Evolutionary conservation across 495 filamentous ascomycete species (phyloP).

Genomic region (Lophiotrema nucula): DNA sequence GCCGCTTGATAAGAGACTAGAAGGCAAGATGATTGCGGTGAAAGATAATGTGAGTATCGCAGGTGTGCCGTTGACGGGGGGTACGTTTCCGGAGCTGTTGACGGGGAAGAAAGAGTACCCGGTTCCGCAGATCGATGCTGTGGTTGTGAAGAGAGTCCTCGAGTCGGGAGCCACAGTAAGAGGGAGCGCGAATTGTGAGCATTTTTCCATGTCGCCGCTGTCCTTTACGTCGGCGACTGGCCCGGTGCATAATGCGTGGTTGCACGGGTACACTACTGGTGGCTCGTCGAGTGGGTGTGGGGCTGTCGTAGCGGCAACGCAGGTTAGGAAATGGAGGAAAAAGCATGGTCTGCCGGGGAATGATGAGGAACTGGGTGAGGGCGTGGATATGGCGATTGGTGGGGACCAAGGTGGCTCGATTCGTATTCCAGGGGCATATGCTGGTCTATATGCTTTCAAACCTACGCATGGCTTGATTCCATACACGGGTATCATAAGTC

Average conservation of each 20-base stretch:
- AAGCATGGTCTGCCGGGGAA: conserved; percentile 1
- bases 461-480: conserved; percentile 21
- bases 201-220: conserved; percentile 23
- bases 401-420: conserved; percentile 43
- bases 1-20: conserved; percentile 1
- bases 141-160: conserved; percentile 12
- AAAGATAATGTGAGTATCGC: conserved; percentile 27
- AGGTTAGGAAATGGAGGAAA: conserved; percentile 4
- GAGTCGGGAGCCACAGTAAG: conserved; percentile 7
- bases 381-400: conserved; percentile 28
- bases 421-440: conserved; percentile 40
- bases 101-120: conserved; percentile 10
- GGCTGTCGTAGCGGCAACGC: neutral
- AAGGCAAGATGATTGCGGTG: conserved; percentile 14
- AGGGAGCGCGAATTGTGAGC: conserved; percentile 21
- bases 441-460: conserved; percentile 42
- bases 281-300: conserved; percentile 13
- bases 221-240: conserved; percentile 18
- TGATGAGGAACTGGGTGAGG: conserved; percentile 19
- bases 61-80: conserved; percentile 18
- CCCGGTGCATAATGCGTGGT: conserved; percentile 22
- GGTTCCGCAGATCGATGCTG: conserved; percentile 17
- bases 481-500: conserved; percentile 19
- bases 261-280: conserved; percentile 22
- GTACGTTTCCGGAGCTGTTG: conserved; percentile 21